Base-by-base conservation (phyloP, 208 protist genomes). In the Crithidia bombi region DNA sequence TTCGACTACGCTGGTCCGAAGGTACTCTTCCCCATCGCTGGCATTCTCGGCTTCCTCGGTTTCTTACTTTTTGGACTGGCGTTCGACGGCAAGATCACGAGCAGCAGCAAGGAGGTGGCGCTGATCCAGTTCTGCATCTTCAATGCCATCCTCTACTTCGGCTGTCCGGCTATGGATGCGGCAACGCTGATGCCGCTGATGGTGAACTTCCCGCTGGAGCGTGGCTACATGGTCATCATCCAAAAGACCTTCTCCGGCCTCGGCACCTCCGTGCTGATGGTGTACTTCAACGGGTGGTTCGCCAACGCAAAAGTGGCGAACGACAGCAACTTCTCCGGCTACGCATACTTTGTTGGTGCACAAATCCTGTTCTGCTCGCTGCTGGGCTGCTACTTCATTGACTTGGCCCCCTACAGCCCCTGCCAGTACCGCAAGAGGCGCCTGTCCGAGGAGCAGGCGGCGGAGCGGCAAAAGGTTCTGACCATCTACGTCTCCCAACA, bases 251-350 rank as follows among this genome's bases (percentile, higher is more conserved):
- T 92, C 56, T 81, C 81, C 19, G 89, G 89, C 19, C 81, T 94
- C 30, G 89, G 89, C 26, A 87, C 86, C n/a, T 81, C 84, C 10
- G 77, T 95, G 38, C 67, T 92, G 25, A 87, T 90, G 82, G 78
- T 77, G 19, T 92, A 90, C 79, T 92, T 91, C 70, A 90, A 91
- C 57, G 86, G 78, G 26, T 92, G 81, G 79, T 94, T 94, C 54
- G 55, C 30, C n/a, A 58, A 78, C 54, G 12, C 33, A 47, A 52
- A 71, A 15, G 50, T 73, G n/a, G 43, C 44, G 28, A 25, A 61
- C 0, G 55, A 80, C n/a, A 85, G 74, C 52, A 83, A 90, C 75
- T 89, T 78, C 67, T 63, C 78, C 19, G 79, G 68, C 23, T 92
- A 83, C 65, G 81, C 81, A 11, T 91, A 81, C 76, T 92, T 92